phyloP scores from a whole-genome alignment of 768 basidiomycete genomes.

The Floccularia luteovirens region DNA sequence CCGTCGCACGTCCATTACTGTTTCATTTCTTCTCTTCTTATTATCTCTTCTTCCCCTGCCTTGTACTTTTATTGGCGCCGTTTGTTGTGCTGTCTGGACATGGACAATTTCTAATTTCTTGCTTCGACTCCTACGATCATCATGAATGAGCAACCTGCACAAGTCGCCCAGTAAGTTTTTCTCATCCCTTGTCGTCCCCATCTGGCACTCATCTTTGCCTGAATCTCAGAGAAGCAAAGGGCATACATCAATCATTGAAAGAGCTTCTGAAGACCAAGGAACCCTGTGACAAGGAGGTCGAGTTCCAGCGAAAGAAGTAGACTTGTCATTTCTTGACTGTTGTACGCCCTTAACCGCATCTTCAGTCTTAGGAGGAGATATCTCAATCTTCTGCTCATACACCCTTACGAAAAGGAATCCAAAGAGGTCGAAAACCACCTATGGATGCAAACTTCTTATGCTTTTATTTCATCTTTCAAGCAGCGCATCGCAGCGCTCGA shows the following conservation, averaged over 20 bases:
- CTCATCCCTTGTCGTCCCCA: conserved; percentile 8
- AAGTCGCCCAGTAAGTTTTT: conserved; percentile 33
- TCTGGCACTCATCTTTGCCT: conserved; percentile 10
- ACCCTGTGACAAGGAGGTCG: conserved; percentile 82
- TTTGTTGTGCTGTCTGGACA: too few species aligned
- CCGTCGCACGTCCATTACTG: not conserved
- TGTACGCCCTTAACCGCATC: conserved; percentile 9
- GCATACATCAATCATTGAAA: conserved; percentile 66
- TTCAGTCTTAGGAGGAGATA: conserved; percentile 64
- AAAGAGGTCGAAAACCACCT: conserved; percentile 78
- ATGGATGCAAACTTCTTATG: conserved; percentile 91
- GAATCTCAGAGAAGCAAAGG: conserved; percentile 70
- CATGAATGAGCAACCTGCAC: conserved; percentile 38
- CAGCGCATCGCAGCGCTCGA: conserved; percentile 64
- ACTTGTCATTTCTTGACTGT: conserved; percentile 16
- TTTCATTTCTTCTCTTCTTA: not conserved
- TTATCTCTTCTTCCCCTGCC: too few species aligned
- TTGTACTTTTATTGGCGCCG: too few species aligned
- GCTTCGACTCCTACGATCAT: conserved; percentile 7
- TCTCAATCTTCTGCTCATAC: conserved; percentile 57
- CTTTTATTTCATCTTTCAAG: conserved; percentile 79
- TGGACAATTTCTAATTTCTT: not conserved
- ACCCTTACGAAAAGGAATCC: conserved; percentile 66
- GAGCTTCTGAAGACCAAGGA: conserved; percentile 65
- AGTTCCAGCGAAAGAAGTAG: conserved; percentile 82